Evolutionary conservation across 306 rosid species (phyloP), one percentile per base, ranked within the genome.

Genomic region (Dalbergia oliveri): DNA sequence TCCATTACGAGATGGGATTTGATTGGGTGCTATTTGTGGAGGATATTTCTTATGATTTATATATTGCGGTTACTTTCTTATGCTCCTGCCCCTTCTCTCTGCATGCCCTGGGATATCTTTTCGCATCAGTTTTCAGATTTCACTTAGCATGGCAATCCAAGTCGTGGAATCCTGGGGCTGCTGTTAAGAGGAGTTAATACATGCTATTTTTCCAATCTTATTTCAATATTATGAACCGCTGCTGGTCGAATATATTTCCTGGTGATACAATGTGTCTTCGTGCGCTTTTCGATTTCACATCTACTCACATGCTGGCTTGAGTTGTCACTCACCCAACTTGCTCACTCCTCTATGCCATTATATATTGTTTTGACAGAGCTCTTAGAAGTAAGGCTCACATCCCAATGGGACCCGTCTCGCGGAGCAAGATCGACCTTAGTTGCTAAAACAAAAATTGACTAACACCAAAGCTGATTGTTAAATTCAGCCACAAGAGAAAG

Each of bases 301-400:
- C 75, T 54, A 34, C n/a, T 39, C 77, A 70, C 65, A 49, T 79
- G 77, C 71, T 79, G 56, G 64, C 44, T 45, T 50, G 63, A n/a
- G 61, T 33, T 31, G 64, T 44, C 18, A 65, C 35, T 19, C 13
- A 45, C 33, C 68, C n/a, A 4, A 16, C 39, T 44, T 72, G 49
- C 18, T 69, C 43, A 23, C 41, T 9, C 39, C 15, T 19, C 56
- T 18, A 9, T 21, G n/a, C 54, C 60, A 49, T 47, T 73, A 12
- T 53, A 2, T 63, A 39, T 63, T 63, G 4, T 19, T 11, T 21
- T 35, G n/a, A 11, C 23, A 26, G 43, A 56, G 26, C 19, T 72
- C 58, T 15, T 11, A 23, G 66, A 80, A 63, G 79, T 19, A 75
- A 3, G 19, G 9, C 66, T 31, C 79, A 18, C 58, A 71, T 65